A percentile compares a stretch with the other conserved stretches of the same genome.
Evolutionary conservation across 192 early-diverging fungal species (phyloP).

Genomic region (Lobosporangium transversale): DNA sequence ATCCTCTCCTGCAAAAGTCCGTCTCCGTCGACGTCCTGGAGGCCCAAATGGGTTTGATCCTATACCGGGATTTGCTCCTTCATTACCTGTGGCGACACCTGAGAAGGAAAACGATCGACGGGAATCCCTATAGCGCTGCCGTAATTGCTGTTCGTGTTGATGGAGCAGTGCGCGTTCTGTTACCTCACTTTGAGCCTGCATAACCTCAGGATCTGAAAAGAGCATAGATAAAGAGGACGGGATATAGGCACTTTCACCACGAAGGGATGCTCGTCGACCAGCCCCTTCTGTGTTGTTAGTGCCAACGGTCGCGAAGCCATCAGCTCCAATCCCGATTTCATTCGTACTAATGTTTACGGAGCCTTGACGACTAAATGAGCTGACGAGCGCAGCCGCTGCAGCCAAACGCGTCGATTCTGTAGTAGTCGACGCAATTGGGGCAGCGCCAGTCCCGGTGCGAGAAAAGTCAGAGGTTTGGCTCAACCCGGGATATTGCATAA

Average conservation of each 20-base stretch:
- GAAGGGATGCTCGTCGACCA: not conserved
- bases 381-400: conserved; percentile 28
- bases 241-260: conserved; percentile 42
- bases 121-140: conserved; percentile 19
- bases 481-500: not conserved
- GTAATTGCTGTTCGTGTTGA: conserved; percentile 2
- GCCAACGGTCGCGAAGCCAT: too few species aligned
- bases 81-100: not conserved
- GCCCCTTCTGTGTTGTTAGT: too few species aligned
- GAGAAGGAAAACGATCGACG: conserved; percentile 12
- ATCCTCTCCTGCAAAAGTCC: not conserved
- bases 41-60: not conserved
- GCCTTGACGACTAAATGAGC: conserved; percentile 3
- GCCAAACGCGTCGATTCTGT: conserved; percentile 33
- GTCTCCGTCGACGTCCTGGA: not conserved
- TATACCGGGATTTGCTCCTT: not conserved
- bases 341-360: too few species aligned
- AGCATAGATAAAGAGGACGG: conserved; percentile 47
- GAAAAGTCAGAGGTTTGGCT: not conserved
- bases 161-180: conserved; percentile 6
- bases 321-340: too few species aligned
- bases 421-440: not conserved
- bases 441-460: not conserved
- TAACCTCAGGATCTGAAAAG: conserved; percentile 47
- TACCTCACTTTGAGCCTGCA: conserved; percentile 28